Evolutionary conservation across 176 grass and related monocot genomes (phyloP), one percentile per base, ranked within the genome.

Genomic region (Oryza australiensis): DNA sequence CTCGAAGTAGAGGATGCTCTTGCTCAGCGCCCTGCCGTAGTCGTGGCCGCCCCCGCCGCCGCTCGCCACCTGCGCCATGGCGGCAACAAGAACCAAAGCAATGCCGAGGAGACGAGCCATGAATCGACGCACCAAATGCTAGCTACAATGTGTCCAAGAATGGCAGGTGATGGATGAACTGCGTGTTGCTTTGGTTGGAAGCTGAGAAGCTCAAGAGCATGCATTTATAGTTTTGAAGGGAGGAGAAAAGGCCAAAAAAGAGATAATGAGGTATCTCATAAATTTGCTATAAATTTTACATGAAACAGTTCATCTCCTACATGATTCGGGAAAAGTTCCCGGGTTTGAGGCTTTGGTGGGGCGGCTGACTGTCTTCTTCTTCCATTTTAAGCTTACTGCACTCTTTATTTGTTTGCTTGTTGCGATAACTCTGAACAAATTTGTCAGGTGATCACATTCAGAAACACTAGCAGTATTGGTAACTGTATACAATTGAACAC

Each of bases 1-100:
- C 87, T 95, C 95, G 49, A 90, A 91, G 91, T 88, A 98, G 84
- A 98, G 71, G 86, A 98, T 98, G 87, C 90, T 91, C 85, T 98
- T 98, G 82, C 79, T 91, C 51, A 98, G 88, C 42, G 92, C 95
- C 82, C 77, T 42, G 22, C 82, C 64, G 68, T 98, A 95, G 88
- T 98, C 87, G 76, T 91, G 93, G 24, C 85, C 82, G 12, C 45
- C 82, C 33, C 70, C 89, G 7, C 41, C 75, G 2, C 38, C 83
- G 34, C 12, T 38, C 24, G 86, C 85, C 66, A 88, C 24, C 12
- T 51, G 83, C 63, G 67, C 29, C 86, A 84, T 28, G n/a, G 79
- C 30, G 7, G 65, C 57, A 22, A 97, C 46, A 30, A 97, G 51
- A 74, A 71, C 68, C 66, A 87, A 5, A 64, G 20, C 71, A 15